Evolutionary conservation across 164 flowering plant genomes (phyloP), one percentile per base, ranked within the genome.

Genomic region (Vitis cinerea): DNA sequence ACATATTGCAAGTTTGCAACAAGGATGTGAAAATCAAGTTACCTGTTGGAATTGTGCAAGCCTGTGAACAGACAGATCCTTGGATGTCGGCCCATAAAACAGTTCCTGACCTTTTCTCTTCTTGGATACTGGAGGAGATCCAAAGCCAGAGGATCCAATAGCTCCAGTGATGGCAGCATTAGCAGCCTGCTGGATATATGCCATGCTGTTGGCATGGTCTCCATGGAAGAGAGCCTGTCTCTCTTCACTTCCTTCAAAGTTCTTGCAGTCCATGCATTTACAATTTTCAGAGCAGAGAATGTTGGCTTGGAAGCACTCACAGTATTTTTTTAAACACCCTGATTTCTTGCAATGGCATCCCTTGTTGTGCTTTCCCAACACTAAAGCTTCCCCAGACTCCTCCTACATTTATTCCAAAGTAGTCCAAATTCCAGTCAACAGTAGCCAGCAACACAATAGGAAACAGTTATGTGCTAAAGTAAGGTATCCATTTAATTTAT

Each of bases 301-400:
- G 79, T 91, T 90, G 61, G 97, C 99, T 71, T 95, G 99, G 76
- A 95, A 95, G 77, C 99, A 95, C 68, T 95, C 99, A 61, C 98
- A 95, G 73, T 95, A 95, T 79, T 95, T 95, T 74, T 95, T 95
- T 51, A 95, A 95, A 75, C 99, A 93, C 19, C 98, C 97, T 57
- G 99, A 95, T 76, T 91, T 95, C 82, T 91, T 95, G 82, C 99
- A 95, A 70, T 95, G 94, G 68, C 99, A 95, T 66, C 99, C 99
- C 74, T 95, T 95, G 81, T 95, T 90, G 82, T 95, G 98, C 79
- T 90, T 95, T 64, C 74, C 99, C 75, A 86, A 77, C 59, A 86
- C 50, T 55, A 81, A 76, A 68, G 70, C 75, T 47, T 93, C 97
- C 68, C 92, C 87, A 19, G 83, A 71, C 67, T 91, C 92, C 75